Evolutionary conservation across 2,329 filamentous ascomycete genomes (phyloP), one percentile per base, ranked within the genome.

Genomic region (Fusarium sp.): DNA sequence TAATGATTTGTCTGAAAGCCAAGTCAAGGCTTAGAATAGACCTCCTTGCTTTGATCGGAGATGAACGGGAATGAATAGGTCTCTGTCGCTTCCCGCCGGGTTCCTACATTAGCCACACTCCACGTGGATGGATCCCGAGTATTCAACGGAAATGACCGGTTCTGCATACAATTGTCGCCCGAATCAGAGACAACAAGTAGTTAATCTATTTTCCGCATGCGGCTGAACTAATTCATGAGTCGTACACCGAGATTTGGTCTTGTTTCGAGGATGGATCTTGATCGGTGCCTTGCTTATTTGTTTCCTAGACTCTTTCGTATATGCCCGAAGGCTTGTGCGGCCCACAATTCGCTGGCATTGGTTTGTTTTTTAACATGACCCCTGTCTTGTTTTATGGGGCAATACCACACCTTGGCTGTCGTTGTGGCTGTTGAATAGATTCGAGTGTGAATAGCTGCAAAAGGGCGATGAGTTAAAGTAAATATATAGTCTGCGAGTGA

Each of bases 41-140:
- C 16, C 16, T 44, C 36, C 5, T 35, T 22, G 14, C 22, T 49
- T 24, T 24, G 16, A 49, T 46, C 58, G 58, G 69, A 71, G 63
- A 73, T 71, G 63, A 76, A 60, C 40, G 36, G 66, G 57, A 42
- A 56, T 56, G 57, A 42, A 35, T 24, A 35, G 9, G 11, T 27
- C 4, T n/a, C n/a, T 44, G 20, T 40, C 64, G 70, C 36, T 49
- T 33, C 60, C 29, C 42, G 40, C 46, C 65, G 64, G 40, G 55
- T 63, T 62, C 68, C 64, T 72, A 67, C 61, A 70, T 67, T 61
- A n/a, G 64, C 16, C 51, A 29, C 55, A 51, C 35, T 56, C 66
- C 65, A 69, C 69, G 14, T 22, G 22, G 65, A 62, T 22, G 22
- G 65, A 62, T 22, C 46, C 24, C 36, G 24, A n/a, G n/a, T 33